Conservation (phyloP, 1,139 yeast genomes). For the Petasospora rhodanensis region DNA sequence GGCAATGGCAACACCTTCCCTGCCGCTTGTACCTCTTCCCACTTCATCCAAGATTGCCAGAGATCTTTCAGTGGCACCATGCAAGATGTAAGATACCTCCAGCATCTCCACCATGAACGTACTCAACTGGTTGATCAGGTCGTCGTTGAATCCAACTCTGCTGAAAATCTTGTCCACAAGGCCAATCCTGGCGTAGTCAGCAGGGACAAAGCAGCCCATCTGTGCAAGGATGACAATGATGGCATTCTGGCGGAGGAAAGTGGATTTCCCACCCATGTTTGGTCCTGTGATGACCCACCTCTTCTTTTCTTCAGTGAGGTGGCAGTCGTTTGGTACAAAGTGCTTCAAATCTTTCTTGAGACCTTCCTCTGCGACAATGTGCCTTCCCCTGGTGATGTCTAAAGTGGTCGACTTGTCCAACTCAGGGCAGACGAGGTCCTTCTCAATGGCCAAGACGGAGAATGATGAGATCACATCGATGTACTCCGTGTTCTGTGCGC, state of each 20-base stretch:
- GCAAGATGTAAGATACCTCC: slow-evolving; percentile 80
- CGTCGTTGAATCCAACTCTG: slow-evolving; percentile 90
- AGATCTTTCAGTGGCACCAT: slow-evolving; percentile 70
- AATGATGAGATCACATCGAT: slow-evolving; percentile 74
- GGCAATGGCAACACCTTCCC: slow-evolving; percentile 89
- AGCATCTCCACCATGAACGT: slow-evolving; percentile 98
- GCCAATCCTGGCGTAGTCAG: slow-evolving; percentile 65
- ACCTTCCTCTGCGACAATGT: slow-evolving; percentile 84
- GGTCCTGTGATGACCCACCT: slow-evolving; percentile 90
- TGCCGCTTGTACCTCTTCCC: slow-evolving; percentile 93
- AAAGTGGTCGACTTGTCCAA: slow-evolving; percentile 44
- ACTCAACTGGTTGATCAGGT: slow-evolving; percentile 77
- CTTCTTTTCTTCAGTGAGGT: slow-evolving; percentile 32
- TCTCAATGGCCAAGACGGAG: slow-evolving; percentile 63
- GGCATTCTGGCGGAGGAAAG: slow-evolving; percentile 85
- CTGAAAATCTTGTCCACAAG: slow-evolving; percentile 84
- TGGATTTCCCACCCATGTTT: slow-evolving; percentile 97
- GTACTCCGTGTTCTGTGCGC: slow-evolving; percentile 45
- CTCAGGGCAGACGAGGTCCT: slow-evolving; percentile 61
- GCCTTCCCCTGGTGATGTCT: slow-evolving; percentile 63
- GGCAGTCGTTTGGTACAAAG: slow-evolving; percentile 66
- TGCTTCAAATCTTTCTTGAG: slow-evolving; percentile 36
- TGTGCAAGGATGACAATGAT: slow-evolving; percentile 81
- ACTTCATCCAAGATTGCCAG: slow-evolving; percentile 90
- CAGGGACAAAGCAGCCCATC: slow-evolving; percentile 88